These are phyloP conservation scores for Amaranthus tricolor DNA, from an alignment of 179 eudicot species.

Conservation along the genomic window DNA sequence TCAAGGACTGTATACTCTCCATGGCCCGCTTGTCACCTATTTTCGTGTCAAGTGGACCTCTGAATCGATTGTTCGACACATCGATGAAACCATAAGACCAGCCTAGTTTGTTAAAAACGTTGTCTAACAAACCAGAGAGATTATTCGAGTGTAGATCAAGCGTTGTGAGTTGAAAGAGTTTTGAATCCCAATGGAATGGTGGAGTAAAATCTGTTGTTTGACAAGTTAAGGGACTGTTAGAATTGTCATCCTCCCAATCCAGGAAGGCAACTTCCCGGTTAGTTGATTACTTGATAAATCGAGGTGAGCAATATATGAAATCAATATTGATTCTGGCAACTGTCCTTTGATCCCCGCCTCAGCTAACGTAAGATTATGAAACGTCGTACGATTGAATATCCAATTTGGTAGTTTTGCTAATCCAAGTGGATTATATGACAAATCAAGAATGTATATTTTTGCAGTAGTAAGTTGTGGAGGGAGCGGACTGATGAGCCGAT, in stretches of 20 bases:
- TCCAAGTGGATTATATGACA: conserved; percentile 5
- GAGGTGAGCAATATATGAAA: conserved; percentile 9
- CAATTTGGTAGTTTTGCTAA: not conserved
- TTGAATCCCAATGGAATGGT: conserved; percentile 43
- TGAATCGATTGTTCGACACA: conserved; percentile 49
- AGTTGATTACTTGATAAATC: conserved; percentile 55
- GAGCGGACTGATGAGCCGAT: conserved; percentile 25
- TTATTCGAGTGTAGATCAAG: conserved; percentile 66
- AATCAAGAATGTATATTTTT: not conserved
- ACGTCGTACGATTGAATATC: not conserved
- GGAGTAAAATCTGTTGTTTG: conserved; percentile 50
- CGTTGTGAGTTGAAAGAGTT: conserved; percentile 35
- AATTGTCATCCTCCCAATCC: conserved; percentile 65
- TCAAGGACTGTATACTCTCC: conserved; percentile 35
- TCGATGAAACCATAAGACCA: conserved; percentile 52
- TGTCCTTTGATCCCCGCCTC: conserved; percentile 3
- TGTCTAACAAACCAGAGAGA: conserved; percentile 38
- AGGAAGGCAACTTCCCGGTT: conserved; percentile 54
- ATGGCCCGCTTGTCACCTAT: conserved; percentile 40
- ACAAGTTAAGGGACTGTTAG: conserved; percentile 48
- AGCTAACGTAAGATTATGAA: not conserved
- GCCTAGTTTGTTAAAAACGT: conserved; percentile 32
- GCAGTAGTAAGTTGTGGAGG: not conserved
- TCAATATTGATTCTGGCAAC: not conserved
- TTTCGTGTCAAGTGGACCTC: conserved; percentile 39